Conservation (phyloP, 306 rosid genomes). For the Corylus americana region DNA sequence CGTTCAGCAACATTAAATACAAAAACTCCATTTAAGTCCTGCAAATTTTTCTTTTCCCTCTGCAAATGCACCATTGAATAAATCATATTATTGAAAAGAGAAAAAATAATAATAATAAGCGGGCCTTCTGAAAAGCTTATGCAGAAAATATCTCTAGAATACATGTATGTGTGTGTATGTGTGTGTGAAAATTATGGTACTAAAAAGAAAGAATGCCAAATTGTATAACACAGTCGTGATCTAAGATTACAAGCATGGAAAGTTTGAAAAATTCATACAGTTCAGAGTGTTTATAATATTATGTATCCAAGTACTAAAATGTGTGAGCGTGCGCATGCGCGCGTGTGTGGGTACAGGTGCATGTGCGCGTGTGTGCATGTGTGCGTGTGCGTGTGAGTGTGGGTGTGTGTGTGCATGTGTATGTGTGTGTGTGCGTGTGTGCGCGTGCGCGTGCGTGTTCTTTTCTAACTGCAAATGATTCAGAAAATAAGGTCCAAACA, state of each 20-base stretch:
- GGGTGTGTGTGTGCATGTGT: neutral
- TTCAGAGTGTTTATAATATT: neutral
- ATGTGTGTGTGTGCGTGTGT: too few relatives aligned
- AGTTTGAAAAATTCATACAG: neutral
- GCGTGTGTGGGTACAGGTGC: neutral
- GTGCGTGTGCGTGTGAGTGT: too few relatives aligned
- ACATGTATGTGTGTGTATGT: too few relatives aligned
- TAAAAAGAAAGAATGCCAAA: neutral
- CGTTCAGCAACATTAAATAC: conserved; percentile 71
- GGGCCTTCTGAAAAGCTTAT: neutral
- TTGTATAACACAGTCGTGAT: neutral
- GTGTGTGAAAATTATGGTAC: neutral
- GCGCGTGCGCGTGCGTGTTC: neutral
- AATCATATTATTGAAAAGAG: neutral
- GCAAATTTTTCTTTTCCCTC: conserved; percentile 85
- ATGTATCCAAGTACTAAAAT: neutral
- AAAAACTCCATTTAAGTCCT: conserved; percentile 70
- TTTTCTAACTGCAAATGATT: neutral
- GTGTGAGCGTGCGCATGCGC: too few relatives aligned
- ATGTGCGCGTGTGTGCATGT: neutral
- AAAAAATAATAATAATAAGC: neutral
- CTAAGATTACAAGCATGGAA: neutral
- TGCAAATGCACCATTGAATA: conserved; percentile 31
- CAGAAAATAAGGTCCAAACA: neutral
- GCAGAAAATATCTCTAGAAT: neutral